Percentiles rank a stretch among this genome's conserved stretches.
Evolutionary conservation across 768 basidiomycete genomes (phyloP).

Genomic region (Russula ochroleuca): DNA sequence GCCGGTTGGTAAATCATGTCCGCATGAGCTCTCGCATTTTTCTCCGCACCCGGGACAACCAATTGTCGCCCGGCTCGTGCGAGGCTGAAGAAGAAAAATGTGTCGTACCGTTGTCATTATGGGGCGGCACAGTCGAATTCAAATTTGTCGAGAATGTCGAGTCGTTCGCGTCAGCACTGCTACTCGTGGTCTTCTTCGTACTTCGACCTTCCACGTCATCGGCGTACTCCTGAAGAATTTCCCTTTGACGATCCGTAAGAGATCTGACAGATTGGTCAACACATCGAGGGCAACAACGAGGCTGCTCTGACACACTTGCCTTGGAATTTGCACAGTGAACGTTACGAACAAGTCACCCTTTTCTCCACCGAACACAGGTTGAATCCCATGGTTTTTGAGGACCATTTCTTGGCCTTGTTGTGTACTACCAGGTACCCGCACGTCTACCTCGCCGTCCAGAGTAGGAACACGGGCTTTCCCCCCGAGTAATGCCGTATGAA

Average conservation of each 20-base stretch:
- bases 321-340: slow-evolving; percentile 83
- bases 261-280: slow-evolving; percentile 47
- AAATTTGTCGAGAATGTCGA: slow-evolving; percentile 21
- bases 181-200: slow-evolving; percentile 29
- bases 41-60: slow-evolving; percentile 68
- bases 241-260: slow-evolving; percentile 76
- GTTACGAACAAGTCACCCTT: slow-evolving; percentile 86
- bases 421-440: slow-evolving; percentile 86
- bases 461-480: slow-evolving; percentile 91
- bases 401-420: slow-evolving; percentile 98
- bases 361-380: slow-evolving; percentile 52
- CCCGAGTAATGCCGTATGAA: slow-evolving; percentile 90
- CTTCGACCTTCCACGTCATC: slow-evolving; percentile 83
- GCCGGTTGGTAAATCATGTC: slow-evolving; percentile 38
- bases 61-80: slow-evolving; percentile 48
- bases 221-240: slow-evolving; percentile 84
- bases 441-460: slow-evolving; percentile 91
- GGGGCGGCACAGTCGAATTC: slow-evolving; percentile 27
- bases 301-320: slow-evolving; percentile 49
- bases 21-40: slow-evolving; percentile 65
- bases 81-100: slow-evolving; percentile 58
- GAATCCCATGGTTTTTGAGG: slow-evolving; percentile 79
- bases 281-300: slow-evolving; percentile 10
- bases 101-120: slow-evolving; percentile 68
- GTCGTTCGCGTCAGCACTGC: slow-evolving; percentile 28